Conservation (phyloP, 2,329 filamentous ascomycete species). For the Diplodia intermedia region DNA sequence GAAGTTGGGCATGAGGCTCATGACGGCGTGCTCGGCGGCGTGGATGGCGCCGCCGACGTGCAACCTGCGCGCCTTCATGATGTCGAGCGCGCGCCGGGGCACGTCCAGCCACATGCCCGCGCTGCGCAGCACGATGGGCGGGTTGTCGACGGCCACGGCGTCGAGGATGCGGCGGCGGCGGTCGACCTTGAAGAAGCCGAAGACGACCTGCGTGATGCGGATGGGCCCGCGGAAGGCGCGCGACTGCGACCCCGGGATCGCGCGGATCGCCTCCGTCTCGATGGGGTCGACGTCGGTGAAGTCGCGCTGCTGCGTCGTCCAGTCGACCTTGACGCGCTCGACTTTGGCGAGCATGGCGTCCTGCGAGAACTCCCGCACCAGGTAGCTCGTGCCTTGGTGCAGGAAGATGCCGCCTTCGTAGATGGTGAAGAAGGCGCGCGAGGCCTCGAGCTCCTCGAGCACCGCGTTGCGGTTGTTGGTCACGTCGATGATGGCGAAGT, state of each 20-base stretch:
- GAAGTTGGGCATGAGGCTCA: slow-evolving; percentile 87
- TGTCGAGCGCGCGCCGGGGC: slow-evolving; percentile 77
- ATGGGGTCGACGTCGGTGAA: slow-evolving; percentile 93
- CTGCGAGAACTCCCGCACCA: slow-evolving; percentile 86
- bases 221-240: slow-evolving; percentile 87
- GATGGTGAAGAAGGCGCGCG: slow-evolving; percentile 91
- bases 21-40: slow-evolving; percentile 89
- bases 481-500: slow-evolving; percentile 91
- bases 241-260: slow-evolving; percentile 67
- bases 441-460: slow-evolving; percentile 94
- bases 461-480: slow-evolving; percentile 83
- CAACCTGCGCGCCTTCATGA: slow-evolving; percentile 73
- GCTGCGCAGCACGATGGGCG: slow-evolving; percentile 81
- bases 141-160: slow-evolving; percentile 90
- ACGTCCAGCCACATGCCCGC: slow-evolving; percentile 98
- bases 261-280: slow-evolving; percentile 86
- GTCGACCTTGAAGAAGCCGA: slow-evolving; percentile 98
- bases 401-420: slow-evolving; percentile 98
- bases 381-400: slow-evolving; percentile 91
- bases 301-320: slow-evolving; percentile 92
- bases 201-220: slow-evolving; percentile 85
- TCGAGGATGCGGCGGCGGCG: slow-evolving; percentile 84
- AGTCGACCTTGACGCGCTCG: slow-evolving; percentile 87
- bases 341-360: slow-evolving; percentile 85
- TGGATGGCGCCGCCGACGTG: slow-evolving; percentile 91